Conservation (phyloP, 192 early-diverging fungal species). For the Rhizophlyctis rosea region DNA sequence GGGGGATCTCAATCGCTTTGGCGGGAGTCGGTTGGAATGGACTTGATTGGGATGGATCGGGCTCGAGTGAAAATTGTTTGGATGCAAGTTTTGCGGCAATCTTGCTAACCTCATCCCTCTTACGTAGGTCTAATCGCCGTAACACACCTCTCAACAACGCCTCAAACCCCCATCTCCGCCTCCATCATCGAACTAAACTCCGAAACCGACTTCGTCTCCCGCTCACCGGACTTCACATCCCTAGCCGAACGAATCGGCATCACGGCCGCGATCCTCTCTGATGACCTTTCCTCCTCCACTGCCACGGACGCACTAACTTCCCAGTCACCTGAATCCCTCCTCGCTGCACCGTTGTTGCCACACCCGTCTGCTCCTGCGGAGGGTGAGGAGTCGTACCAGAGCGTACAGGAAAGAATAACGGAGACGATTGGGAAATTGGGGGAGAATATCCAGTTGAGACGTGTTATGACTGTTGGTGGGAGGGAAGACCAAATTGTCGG, state of each 20-base stretch:
- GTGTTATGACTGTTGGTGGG: slow-evolving; percentile 48
- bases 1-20: too few species aligned
- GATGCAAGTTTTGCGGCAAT: too few species aligned
- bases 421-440: slow-evolving; percentile 82
- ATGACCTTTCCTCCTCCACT: slow-evolving; percentile 44
- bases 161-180: slow-evolving; percentile 19
- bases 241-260: slow-evolving; percentile 45
- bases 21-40: too few species aligned
- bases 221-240: slow-evolving; percentile 72
- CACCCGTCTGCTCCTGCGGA: background rate
- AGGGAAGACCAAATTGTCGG: slow-evolving; percentile 27
- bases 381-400: background rate
- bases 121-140: too few species aligned
- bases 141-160: background rate
- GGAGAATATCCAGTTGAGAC: slow-evolving; percentile 83
- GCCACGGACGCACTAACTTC: background rate
- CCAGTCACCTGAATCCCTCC: background rate
- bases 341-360: background rate
- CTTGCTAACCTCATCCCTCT: too few species aligned
- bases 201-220: slow-evolving; percentile 96
- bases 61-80: too few species aligned
- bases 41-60: too few species aligned
- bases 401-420: slow-evolving; percentile 54
- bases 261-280: slow-evolving; percentile 4
- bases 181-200: slow-evolving; percentile 69